Evolutionary conservation across 1,284 basidiomycete genomes (phyloP), one percentile per base, ranked within the genome.

Genomic region (Ceratobasidium theobromae): DNA sequence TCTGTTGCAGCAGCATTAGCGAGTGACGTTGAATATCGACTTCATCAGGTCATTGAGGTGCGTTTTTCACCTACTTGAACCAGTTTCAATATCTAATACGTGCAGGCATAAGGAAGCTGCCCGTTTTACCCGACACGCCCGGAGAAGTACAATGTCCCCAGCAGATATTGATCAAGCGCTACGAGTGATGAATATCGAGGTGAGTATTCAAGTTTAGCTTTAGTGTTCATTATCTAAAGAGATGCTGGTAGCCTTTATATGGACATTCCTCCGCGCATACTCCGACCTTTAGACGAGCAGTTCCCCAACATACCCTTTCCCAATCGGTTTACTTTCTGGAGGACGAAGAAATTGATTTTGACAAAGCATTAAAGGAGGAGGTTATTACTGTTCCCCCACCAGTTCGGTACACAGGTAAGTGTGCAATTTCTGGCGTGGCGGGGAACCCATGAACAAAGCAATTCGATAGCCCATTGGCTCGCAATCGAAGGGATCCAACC

Each of bases 401-500:
- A 40, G 85, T 90, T 54, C 85, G 80, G 69, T 94, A 89, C 86
- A 87, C 86, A 21, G 74, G 75, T 72, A 30, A 51, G 71, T 66
- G n/a, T n/a, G 14, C 11, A 23, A 43, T n/a, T 38, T 35, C 4
- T 21, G 3, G 9, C 25, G 11, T 14, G 3, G 48, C 21, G 28
- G 16, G 46, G 41, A 5, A 18, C 12, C 21, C 70, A 25, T 74
- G 11, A 48, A 21, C 35, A 49, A 14, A 45, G 38, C 12, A 5
- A 23, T 35, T 68, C 18, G 18, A 18, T 28, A 25, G 93, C 95
- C 3, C 96, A 99, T 75, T 99, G 96, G 97, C 82, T 99, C 23
- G 95, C 96, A 0, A 93, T 99, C 25, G 96, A 99, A 74, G 96
- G 97, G 38, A 91, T 99, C 2, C 96, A 99, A 74, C 96, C 97